phyloP scores from a whole-genome alignment of 768 basidiomycete species.

The Candolleomyces efflorescens region DNA sequence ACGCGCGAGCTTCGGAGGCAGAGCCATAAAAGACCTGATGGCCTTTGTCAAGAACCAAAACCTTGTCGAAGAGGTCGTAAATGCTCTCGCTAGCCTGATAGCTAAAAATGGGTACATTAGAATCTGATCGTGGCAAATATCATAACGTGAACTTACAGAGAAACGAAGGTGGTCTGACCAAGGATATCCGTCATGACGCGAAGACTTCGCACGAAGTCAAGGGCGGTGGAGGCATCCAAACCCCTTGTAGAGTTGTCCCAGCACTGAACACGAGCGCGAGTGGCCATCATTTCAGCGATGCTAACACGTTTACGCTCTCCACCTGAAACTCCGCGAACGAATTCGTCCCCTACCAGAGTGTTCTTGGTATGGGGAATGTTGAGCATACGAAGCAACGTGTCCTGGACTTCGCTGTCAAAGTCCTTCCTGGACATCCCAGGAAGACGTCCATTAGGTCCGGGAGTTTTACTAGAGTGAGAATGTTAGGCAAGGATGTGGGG shows the following conservation, averaged over 20 bases:
- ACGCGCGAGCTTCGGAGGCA: slow-evolving; percentile 64
- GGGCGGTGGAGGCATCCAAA: slow-evolving; percentile 81
- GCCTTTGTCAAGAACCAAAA: slow-evolving; percentile 77
- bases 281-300: slow-evolving; percentile 86
- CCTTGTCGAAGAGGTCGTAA: slow-evolving; percentile 81
- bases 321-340: slow-evolving; percentile 77
- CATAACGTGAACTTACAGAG: slow-evolving; percentile 43
- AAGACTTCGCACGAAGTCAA: slow-evolving; percentile 79
- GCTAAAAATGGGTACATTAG: slow-evolving; percentile 21
- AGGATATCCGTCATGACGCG: slow-evolving; percentile 83
- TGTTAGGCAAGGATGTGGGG: neutral
- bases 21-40: slow-evolving; percentile 81
- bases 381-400: slow-evolving; percentile 70
- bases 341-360: slow-evolving; percentile 85
- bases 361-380: slow-evolving; percentile 77
- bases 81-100: slow-evolving; percentile 84
- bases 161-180: slow-evolving; percentile 75
- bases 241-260: slow-evolving; percentile 86
- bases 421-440: slow-evolving; percentile 59
- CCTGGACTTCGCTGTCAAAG: slow-evolving; percentile 52
- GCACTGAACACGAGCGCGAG: slow-evolving; percentile 72
- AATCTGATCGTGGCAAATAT: neutral
- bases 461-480: slow-evolving; percentile 46
- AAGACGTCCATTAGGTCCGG: slow-evolving; percentile 69
- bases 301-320: slow-evolving; percentile 78